phyloP scores from a whole-genome alignment of 2,329 filamentous ascomycete species.

The Ceratocystis lukuohia region DNA sequence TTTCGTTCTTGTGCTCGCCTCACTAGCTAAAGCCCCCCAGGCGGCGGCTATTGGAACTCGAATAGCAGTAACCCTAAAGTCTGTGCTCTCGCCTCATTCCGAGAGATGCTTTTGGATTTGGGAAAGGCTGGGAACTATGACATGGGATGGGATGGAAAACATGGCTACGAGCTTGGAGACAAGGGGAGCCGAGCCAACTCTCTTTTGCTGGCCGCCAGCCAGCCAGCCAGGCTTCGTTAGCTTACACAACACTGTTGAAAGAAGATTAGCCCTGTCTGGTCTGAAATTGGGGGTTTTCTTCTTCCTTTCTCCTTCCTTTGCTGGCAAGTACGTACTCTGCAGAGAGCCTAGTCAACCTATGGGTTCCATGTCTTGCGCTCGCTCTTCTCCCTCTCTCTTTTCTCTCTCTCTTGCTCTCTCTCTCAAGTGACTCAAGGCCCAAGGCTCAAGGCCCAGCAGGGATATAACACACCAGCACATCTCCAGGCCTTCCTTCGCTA shows the following conservation, averaged over 20 bases:
- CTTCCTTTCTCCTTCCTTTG: background rate
- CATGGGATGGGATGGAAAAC: background rate
- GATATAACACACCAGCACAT: background rate
- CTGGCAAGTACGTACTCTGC: background rate
- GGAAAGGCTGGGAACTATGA: background rate
- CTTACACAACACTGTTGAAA: background rate
- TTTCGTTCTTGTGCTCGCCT: background rate
- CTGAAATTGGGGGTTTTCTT: background rate
- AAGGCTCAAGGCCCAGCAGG: background rate
- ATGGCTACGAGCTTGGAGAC: background rate
- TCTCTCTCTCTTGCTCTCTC: background rate
- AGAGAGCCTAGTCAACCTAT: background rate
- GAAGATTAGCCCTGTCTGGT: background rate
- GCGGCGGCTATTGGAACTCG: background rate
- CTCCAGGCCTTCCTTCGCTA: background rate
- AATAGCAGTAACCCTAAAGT: background rate
- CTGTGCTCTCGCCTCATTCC: slow-evolving; percentile 2
- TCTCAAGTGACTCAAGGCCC: no score
- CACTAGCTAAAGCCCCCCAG: background rate
- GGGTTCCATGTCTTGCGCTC: background rate
- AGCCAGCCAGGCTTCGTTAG: background rate
- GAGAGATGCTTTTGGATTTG: background rate
- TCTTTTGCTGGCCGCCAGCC: background rate
- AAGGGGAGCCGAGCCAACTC: background rate
- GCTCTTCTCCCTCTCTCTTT: background rate